Evolutionary conservation across 176 grass and related monocot genomes (phyloP).

Genomic region (Cenchrus americanus): DNA sequence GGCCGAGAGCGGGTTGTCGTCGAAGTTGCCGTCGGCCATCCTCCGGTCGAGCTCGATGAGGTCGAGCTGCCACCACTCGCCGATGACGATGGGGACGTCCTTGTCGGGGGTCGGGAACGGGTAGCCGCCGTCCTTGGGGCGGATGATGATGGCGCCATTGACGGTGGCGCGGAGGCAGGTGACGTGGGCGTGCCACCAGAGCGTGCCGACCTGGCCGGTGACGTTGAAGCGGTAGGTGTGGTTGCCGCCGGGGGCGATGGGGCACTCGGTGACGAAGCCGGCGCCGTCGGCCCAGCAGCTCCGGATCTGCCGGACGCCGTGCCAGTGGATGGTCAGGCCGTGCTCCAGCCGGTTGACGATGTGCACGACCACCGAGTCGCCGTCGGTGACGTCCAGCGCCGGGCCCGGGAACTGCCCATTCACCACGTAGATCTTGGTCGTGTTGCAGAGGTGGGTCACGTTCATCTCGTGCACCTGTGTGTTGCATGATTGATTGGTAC

Average conservation of each 20-base stretch:
- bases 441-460: conserved; percentile 37
- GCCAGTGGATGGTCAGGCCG: conserved; percentile 45
- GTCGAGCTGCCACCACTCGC: conserved; percentile 42
- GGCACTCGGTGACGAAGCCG: conserved; percentile 44
- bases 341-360: conserved; percentile 4
- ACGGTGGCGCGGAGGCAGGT: conserved; percentile 37
- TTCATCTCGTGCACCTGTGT: conserved; percentile 38
- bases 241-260: conserved; percentile 23
- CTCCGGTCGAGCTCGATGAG: neutral
- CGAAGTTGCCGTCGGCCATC: conserved; percentile 30
- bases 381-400: conserved; percentile 18
- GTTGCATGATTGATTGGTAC: too few relatives aligned
- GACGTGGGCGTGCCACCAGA: conserved; percentile 61
- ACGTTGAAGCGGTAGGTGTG: conserved; percentile 47
- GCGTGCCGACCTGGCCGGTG: conserved; percentile 36
- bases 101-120: conserved; percentile 15
- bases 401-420: conserved; percentile 47
- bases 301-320: conserved; percentile 31
- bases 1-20: conserved; percentile 39
- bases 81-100: conserved; percentile 47
- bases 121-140: conserved; percentile 18
- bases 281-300: conserved; percentile 57
- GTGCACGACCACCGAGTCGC: conserved; percentile 45
- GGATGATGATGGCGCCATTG: conserved; percentile 38
- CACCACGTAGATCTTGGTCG: conserved; percentile 39